These are phyloP conservation scores for Aspergillus bertholletiae DNA, from an alignment of 495 filamentous ascomycete species.

Conservation along the genomic window DNA sequence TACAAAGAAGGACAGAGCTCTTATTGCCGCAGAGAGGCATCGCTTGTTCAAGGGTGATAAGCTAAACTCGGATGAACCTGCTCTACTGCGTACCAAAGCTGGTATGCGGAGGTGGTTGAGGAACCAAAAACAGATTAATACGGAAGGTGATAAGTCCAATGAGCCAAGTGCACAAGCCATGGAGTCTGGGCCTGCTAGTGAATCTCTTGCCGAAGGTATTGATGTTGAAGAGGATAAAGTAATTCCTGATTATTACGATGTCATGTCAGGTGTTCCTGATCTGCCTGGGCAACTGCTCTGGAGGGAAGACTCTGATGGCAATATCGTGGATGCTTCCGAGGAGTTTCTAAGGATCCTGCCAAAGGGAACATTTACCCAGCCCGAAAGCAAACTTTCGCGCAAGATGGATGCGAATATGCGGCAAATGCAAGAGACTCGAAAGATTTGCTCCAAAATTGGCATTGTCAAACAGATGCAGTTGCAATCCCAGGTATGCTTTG, in stretches of 20 bases:
- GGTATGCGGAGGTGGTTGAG: constrained; percentile 81
- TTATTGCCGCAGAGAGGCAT: constrained; percentile 72
- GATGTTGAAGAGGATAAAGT: constrained; percentile 76
- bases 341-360: constrained; percentile 75
- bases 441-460: constrained; percentile 90
- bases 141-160: constrained; percentile 48
- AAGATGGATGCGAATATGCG: constrained; percentile 87
- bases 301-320: constrained; percentile 81
- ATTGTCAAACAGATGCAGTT: constrained; percentile 99
- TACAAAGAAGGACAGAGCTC: constrained; percentile 93
- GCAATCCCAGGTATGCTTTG: constrained; percentile 74
- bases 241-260: constrained; percentile 91
- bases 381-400: constrained; percentile 68
- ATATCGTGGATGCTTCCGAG: constrained; percentile 80
- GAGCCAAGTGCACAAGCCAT: constrained; percentile 46
- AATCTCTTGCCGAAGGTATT: constrained; percentile 87
- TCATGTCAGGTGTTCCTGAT: constrained; percentile 81
- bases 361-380: constrained; percentile 71
- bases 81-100: constrained; percentile 71
- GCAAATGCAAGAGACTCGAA: constrained; percentile 95
- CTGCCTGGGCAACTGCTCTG: constrained; percentile 71
- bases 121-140: constrained; percentile 61
- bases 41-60: constrained; percentile 80
- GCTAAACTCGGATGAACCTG: constrained; percentile 83
- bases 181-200: constrained; percentile 46